Evolutionary conservation across 2,329 filamentous ascomycete species (phyloP), one percentile per base, ranked within the genome.

Genomic region (Calonectria naviculata): DNA sequence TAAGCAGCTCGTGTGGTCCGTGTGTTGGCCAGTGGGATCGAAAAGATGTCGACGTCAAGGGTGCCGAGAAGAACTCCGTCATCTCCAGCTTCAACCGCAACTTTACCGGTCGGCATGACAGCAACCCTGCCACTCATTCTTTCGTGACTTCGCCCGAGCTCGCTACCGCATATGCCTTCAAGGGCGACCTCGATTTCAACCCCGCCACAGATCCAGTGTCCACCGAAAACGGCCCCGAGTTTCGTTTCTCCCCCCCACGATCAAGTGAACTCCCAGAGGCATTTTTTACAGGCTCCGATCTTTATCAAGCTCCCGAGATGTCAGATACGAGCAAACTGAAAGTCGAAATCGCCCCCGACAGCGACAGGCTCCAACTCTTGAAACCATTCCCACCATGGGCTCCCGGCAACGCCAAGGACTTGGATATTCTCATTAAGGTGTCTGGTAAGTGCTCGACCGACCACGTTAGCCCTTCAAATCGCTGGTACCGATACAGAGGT

Each of bases 101-200:
- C 24, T 84, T 83, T 62, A 81, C 81, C 1, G 81, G 79, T 4
- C 80, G 81, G 1, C 82, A 82, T 54, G 81, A 84, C 65, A 74
- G 81, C 4, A 83, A 84, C 42, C 80, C 85, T 2, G 85, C 84
- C 31, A 88, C 86, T 0, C 85, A 86, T 76, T 85, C 85, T 1
- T 87, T 88, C 71, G 84, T 87, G 54, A 84, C 85, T 19, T 87
- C 85, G 3, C 85, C 85, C 24, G 85, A 87, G 67, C 78, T 87
- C 65, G 85, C 85, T 28, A 84, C 84, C 13, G 84, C 82, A 38
- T 78, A 85, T 77, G 82, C 81, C 54, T 83, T 84, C 73, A 81
- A 83, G 19, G 84, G 84, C 42, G 71, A 79, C 4, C 80, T 86
- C 47, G 70, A 72, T 15, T 81, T 82, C 65, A 80, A 83, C 52